Evolutionary conservation across 805 yeast species (phyloP), one percentile per base, ranked within the genome.

Genomic region (Metschnikowia koreensis): DNA sequence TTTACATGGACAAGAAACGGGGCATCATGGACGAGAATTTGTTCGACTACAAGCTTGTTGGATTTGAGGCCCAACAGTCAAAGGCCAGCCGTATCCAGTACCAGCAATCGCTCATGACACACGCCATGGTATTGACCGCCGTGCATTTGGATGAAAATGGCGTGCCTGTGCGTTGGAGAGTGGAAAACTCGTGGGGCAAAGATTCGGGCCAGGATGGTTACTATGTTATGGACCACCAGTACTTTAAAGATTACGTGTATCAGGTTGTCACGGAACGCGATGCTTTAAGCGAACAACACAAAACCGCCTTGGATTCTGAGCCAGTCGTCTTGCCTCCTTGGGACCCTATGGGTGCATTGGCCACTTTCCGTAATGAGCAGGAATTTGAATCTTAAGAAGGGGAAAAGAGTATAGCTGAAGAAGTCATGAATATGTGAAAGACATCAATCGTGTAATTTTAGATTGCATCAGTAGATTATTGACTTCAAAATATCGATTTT

Each of bases 331-430:
- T 86, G 37, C 89, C 89, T 46, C 82, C 87, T 10, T 86, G 89
- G 82, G 92, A 86, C 64, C 90, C 92, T 47, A 83, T 84, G 84
- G 92, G 91, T 47, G 87, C 91, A 1, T 67, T 86, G 48, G 91
- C 91, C 37, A 51, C 51, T 12, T 53, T 55, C 39, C 41, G 31
- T 17, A 49, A 53, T 15, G 46, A 49, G 45, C 46, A 47, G 34
- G 34, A 31, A 12, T 31, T 31, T 6, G 34, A 31, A 12, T 3
- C 10, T 12, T 31, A 31, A 31, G 34, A 31, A 31, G 34, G 34
- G 13, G 13, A 31, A 10, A 31, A 2, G 6, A 3, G 13, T 31
- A 31, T 10, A 6, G 22, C 4, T 22, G 22, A 22, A 22, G 22
- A 22, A 4, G 22, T 4, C 22, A 22, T 22, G 22, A 22, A 22